These are phyloP conservation scores for Podila epicladia DNA, from an alignment of 192 early-diverging fungal genomes.

Conservation along the genomic window DNA sequence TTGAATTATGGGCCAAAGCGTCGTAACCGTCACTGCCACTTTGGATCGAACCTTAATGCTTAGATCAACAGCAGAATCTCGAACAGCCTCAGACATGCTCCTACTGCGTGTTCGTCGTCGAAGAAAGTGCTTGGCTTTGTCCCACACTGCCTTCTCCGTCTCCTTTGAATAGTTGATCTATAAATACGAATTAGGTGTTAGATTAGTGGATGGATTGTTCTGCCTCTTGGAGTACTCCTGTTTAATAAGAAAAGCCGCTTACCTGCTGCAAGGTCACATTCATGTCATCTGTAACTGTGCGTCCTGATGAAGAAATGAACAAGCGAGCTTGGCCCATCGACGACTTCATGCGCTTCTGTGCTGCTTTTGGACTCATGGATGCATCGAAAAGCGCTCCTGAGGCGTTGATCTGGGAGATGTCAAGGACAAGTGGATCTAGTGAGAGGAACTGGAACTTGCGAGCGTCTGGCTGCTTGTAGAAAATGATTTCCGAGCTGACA, in stretches of 20 bases:
- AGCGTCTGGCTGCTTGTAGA: conserved; percentile 68
- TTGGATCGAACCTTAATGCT: conserved; percentile 44
- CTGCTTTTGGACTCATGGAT: conserved; percentile 46
- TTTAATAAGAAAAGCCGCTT: neutral
- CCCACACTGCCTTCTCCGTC: conserved; percentile 59
- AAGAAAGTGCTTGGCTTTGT: conserved; percentile 34
- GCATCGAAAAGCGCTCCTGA: conserved; percentile 42
- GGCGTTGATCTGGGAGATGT: conserved; percentile 62
- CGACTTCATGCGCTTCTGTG: conserved; percentile 49
- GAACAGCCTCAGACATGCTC: conserved; percentile 52
- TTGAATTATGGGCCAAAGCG: conserved; percentile 47
- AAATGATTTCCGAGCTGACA: conserved; percentile 61
- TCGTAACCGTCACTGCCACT: conserved; percentile 26
- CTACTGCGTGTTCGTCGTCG: conserved; percentile 44
- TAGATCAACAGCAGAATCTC: conserved; percentile 49
- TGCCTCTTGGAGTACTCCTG: neutral
- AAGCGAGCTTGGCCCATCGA: conserved; percentile 23
- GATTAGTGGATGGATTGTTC: neutral
- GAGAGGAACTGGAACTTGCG: conserved; percentile 72
- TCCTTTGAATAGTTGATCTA: conserved; percentile 75
- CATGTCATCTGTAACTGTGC: conserved; percentile 51
- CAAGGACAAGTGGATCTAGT: conserved; percentile 70
- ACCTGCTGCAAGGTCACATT: conserved; percentile 66
- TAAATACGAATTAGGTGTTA: neutral
- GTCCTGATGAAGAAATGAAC: conserved; percentile 28